Conservation (phyloP, 2,329 filamentous ascomycete genomes). For the Penicillium sp. region DNA sequence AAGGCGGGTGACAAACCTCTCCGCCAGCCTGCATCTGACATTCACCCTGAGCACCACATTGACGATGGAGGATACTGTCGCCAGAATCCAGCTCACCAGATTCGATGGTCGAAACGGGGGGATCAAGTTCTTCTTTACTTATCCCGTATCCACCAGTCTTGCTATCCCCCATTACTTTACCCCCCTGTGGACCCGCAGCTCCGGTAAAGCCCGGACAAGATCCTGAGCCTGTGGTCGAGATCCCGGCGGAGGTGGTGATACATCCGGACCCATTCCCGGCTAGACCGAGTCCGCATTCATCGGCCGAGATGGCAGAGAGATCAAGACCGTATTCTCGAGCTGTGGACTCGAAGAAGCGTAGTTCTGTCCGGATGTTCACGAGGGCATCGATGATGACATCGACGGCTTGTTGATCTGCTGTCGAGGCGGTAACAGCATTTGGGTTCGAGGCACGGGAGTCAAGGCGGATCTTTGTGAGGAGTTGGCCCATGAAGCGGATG, state of each 20-base stretch:
- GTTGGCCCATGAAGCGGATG: conserved; percentile 64
- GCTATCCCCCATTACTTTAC: background rate
- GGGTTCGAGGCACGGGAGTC: conserved; percentile 30
- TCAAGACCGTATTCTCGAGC: conserved; percentile 61
- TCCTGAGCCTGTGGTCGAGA: conserved; percentile 18
- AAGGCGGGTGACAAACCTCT: conserved; percentile 10
- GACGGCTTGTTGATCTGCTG: conserved; percentile 57
- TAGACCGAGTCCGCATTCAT: conserved; percentile 36
- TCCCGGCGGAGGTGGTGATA: conserved; percentile 16
- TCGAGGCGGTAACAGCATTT: conserved; percentile 26
- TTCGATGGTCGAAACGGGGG: background rate
- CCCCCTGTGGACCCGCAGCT: conserved; percentile 28
- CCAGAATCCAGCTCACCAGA: background rate
- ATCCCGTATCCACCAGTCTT: background rate
- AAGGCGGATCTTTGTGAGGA: conserved; percentile 63
- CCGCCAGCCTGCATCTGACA: conserved; percentile 20
- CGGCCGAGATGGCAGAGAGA: conserved; percentile 43
- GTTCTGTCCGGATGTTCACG: conserved; percentile 66
- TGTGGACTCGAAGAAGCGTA: conserved; percentile 66
- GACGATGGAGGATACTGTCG: conserved; percentile 5
- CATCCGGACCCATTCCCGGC: conserved; percentile 4
- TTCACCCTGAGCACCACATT: conserved; percentile 21
- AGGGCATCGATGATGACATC: conserved; percentile 65
- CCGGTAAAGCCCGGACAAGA: conserved; percentile 26
- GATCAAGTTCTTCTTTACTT: background rate